Base-by-base conservation (phyloP, 2,329 filamentous ascomycete species). In the Nemania serpens region DNA sequence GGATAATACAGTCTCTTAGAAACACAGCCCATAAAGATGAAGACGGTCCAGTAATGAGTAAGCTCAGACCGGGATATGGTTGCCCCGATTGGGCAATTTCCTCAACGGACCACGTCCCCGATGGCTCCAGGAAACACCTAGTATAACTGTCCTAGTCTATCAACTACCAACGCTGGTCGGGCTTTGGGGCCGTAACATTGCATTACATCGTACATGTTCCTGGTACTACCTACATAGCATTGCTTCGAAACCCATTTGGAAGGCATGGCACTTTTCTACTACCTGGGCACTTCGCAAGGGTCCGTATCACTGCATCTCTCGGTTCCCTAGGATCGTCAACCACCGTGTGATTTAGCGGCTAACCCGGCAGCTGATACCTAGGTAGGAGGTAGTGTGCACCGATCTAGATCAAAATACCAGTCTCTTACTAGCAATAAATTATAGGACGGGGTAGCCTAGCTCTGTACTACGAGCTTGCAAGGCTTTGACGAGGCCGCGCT, bases 61-160 rank as follows among this genome's bases (percentile, higher is more conserved):
- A 59, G 45, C 46, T 47, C 39, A 50, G 51, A 34, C 22, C 33
- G 18, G 18, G 25, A 41, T 29, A 42, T 61, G 22, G 59, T 37
- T 58, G 39, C 37, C 59, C 54, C 29, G 54, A 61, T 50, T 22
- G 39, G 54, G 59, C 2, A 58, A 61, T 49, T 58, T 61, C 54
- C 43, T 45, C 37, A 54, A 54, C 50, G 39, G 55, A 37, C 18
- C 18, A 39, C 20, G 47, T 34, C 33, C 46, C 25, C 29, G 45
- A 13, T 34, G 22, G 22, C 17, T 48, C 29, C 29, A 34, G 45
- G 25, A 13, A 33, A 18, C 17, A 48, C 29, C 15, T 48, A 33
- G n/a, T 29, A 29, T 29, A 29, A n/a, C 25, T 7, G 7, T 25
- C 12, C 29, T 48, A 34, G 20, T 34, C 25, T 33, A 48, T 48